Conservation (phyloP, 257 asterid genomes). For the Petrea volubilis region DNA sequence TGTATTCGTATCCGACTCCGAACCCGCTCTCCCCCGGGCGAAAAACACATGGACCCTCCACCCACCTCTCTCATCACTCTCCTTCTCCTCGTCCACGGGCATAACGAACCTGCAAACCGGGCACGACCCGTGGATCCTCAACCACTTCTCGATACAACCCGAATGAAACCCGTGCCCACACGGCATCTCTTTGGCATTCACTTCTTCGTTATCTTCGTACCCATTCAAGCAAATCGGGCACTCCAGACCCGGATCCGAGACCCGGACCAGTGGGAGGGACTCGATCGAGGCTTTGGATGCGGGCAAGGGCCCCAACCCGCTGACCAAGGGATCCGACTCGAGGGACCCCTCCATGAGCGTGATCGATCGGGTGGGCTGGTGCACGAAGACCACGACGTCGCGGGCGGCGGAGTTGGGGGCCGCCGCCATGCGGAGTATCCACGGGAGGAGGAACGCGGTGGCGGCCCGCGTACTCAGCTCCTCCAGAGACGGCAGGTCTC, state of each 20-base stretch:
- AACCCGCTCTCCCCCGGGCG: conserved; percentile 5
- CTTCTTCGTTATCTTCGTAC: conserved; percentile 15
- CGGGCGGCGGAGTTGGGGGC: conserved; percentile 11
- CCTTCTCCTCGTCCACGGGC: conserved; percentile 20
- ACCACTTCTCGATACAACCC: conserved; percentile 32
- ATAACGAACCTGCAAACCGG: conserved; percentile 31
- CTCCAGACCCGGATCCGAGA: conserved; percentile 28
- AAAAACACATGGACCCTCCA: conserved; percentile 27
- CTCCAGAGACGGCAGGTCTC: conserved; percentile 29
- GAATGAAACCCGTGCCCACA: conserved; percentile 34
- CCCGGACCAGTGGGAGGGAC: conserved; percentile 27
- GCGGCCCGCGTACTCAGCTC: conserved; percentile 28
- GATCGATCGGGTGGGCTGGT: conserved; percentile 27
- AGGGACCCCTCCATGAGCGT: conserved; percentile 27
- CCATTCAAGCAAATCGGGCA: conserved; percentile 45
- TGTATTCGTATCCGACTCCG: not conserved
- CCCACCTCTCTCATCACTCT: not conserved
- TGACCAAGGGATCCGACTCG: not conserved
- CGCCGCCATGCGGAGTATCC: conserved; percentile 18
- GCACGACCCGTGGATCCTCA: conserved; percentile 31
- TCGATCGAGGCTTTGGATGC: conserved; percentile 46
- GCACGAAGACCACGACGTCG: conserved; percentile 31
- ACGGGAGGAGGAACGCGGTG: conserved; percentile 32
- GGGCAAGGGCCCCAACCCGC: conserved; percentile 24
- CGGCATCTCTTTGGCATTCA: conserved; percentile 33